These are phyloP conservation scores for Effrenium voratum DNA, from an alignment of 73 alveolate genomes.

Conservation along the genomic window DNA sequence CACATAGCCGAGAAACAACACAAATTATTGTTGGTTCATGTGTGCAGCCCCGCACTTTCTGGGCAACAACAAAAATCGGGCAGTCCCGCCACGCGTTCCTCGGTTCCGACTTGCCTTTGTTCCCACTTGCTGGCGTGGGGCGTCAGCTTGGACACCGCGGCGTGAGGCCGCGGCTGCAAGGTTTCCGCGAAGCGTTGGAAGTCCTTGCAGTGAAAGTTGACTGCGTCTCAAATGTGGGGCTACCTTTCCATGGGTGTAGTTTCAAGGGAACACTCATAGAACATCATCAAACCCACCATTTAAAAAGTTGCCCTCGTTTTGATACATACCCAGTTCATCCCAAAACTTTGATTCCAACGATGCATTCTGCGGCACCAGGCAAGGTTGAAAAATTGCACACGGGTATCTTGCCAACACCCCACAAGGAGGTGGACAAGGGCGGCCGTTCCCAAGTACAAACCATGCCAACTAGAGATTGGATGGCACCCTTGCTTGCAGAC, in stretches of 20 bases:
- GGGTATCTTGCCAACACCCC: no score
- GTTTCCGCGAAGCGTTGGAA: neutral
- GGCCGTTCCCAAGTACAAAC: no score
- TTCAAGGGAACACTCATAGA: neutral
- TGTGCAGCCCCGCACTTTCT: neutral
- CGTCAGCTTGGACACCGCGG: slow-evolving; percentile 45
- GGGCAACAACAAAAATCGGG: neutral
- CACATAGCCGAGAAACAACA: neutral
- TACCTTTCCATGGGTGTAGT: neutral
- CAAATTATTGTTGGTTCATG: no score
- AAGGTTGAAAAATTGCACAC: no score
- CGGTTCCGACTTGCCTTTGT: neutral
- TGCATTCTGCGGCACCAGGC: no score
- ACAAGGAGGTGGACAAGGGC: no score
- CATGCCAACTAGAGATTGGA: no score
- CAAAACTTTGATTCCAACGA: neutral
- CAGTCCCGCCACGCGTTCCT: neutral
- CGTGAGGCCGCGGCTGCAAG: slow-evolving; percentile 15
- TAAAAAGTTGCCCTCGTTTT: neutral
- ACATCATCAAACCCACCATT: neutral
- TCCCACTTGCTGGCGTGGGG: neutral
- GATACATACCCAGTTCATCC: neutral
- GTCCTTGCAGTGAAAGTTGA: neutral
- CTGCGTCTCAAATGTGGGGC: neutral
- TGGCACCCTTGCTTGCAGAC: no score